Percentiles rank a stretch among this genome's conserved stretches.
phyloP scores from a whole-genome alignment of 129 eudicot species.

The Kitagawia praeruptora region DNA sequence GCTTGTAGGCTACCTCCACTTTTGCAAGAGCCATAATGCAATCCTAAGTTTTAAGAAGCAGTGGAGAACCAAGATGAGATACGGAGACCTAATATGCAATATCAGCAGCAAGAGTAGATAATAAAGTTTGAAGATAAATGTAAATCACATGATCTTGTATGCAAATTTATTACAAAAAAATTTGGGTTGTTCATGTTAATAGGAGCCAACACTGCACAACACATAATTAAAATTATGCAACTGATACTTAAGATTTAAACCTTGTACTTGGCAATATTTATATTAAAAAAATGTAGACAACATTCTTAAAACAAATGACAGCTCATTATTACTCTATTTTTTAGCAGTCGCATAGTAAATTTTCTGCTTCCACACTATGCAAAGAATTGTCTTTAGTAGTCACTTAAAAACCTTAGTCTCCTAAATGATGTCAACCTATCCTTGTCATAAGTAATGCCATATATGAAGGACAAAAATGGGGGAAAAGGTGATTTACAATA shows the following conservation, averaged over 20 bases:
- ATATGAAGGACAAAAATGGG: not conserved
- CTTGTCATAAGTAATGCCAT: not conserved
- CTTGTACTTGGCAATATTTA: too few relatives aligned
- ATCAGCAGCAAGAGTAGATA: not conserved
- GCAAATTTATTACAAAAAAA: not conserved
- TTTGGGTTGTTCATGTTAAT: not conserved
- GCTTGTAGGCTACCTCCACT: constrained; percentile 44
- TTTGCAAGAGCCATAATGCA: constrained; percentile 52
- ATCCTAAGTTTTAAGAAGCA: constrained; percentile 37
- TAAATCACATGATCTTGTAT: not conserved
- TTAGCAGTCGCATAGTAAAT: not conserved
- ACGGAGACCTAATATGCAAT: not conserved
- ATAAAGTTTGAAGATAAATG: not conserved
- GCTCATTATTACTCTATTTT: not conserved
- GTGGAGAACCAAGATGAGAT: not conserved
- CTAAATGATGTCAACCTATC: not conserved
- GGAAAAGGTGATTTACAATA: too few relatives aligned
- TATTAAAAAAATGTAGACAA: not conserved
- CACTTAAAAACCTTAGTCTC: not conserved
- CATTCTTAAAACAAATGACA: not conserved
- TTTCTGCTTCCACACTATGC: not conserved
- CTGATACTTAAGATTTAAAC: too few relatives aligned
- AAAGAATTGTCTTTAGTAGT: not conserved
- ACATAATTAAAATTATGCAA: not conserved
- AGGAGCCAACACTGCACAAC: not conserved